phyloP scores from a whole-genome alignment of 768 basidiomycete species.

The Clathrus columnatus region DNA sequence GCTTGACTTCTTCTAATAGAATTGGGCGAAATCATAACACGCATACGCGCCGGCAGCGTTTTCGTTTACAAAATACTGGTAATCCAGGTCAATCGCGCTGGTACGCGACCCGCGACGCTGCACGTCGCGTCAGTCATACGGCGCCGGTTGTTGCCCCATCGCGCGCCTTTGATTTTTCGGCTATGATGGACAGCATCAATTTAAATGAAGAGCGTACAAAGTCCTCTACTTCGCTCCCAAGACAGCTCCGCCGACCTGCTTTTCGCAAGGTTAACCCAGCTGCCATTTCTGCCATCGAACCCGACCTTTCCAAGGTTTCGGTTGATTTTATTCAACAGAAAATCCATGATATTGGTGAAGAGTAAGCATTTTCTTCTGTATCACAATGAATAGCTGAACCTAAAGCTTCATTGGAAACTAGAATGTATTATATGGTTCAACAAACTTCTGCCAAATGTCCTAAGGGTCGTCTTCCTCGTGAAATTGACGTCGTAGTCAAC shows the following conservation, averaged over 20 bases:
- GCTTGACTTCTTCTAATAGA: background rate
- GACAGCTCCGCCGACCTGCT: constrained; percentile 54
- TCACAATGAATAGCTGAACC: background rate
- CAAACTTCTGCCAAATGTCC: background rate
- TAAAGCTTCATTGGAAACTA: background rate
- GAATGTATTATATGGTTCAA: background rate
- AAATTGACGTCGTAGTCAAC: constrained; percentile 34
- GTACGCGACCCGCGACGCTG: constrained; percentile 6
- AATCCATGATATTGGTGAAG: constrained; percentile 2
- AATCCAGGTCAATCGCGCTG: background rate
- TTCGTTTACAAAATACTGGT: background rate
- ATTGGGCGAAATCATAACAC: constrained; percentile 2
- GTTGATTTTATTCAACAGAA: constrained; percentile 45
- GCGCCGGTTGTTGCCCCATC: background rate
- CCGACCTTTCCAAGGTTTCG: constrained; percentile 42
- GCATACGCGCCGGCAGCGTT: constrained; percentile 8
- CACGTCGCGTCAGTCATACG: constrained; percentile 1
- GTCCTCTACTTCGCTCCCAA: constrained; percentile 36
- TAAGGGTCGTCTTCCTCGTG: constrained; percentile 31
- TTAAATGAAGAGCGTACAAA: background rate
- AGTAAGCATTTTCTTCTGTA: background rate
- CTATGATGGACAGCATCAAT: background rate
- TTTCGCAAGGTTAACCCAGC: constrained; percentile 50
- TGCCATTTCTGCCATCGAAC: constrained; percentile 44
- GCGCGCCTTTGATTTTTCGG: background rate